phyloP scores from a whole-genome alignment of 345 rosid genomes.

The Cardamine occulta region DNA sequence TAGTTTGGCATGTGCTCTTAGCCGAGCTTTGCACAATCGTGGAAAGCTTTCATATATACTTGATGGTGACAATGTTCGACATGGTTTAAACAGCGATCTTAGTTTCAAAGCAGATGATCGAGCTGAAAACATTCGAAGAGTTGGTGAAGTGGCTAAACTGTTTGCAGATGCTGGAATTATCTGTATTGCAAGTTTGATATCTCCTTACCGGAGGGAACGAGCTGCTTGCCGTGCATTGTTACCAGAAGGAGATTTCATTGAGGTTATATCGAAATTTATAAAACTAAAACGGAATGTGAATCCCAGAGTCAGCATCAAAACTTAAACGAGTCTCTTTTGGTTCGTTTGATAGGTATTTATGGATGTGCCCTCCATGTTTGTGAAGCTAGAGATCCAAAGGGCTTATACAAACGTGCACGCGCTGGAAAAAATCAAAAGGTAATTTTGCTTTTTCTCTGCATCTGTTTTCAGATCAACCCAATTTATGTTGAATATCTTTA shows the following conservation, averaged over 20 bases:
- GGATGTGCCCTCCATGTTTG: constrained; percentile 76
- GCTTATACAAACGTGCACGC: constrained; percentile 78
- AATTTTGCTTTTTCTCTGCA: constrained; percentile 12
- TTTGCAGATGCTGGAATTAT: constrained; percentile 81
- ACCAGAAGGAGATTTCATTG: constrained; percentile 71
- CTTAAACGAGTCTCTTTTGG: constrained; percentile 7
- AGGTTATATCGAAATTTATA: constrained; percentile 46
- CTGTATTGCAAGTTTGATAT: constrained; percentile 76
- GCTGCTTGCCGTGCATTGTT: constrained; percentile 64
- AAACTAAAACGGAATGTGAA: constrained; percentile 8
- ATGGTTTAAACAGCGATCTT: constrained; percentile 72
- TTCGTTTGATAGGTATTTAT: constrained; percentile 56
- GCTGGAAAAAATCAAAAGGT: constrained; percentile 83
- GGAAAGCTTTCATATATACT: constrained; percentile 70
- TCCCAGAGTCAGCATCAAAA: not conserved
- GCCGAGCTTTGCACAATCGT: constrained; percentile 52
- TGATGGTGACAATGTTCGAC: constrained; percentile 81
- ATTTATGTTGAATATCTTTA: not conserved
- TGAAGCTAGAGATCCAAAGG: constrained; percentile 81
- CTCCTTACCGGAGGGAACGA: constrained; percentile 75
- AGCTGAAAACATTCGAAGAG: constrained; percentile 66
- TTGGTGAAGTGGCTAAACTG: constrained; percentile 76
- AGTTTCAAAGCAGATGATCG: constrained; percentile 69
- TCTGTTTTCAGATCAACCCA: not conserved
- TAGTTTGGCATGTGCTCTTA: constrained; percentile 71